phyloP scores from a whole-genome alignment of 1,284 basidiomycete genomes.

The Malassezia brasiliensis region DNA sequence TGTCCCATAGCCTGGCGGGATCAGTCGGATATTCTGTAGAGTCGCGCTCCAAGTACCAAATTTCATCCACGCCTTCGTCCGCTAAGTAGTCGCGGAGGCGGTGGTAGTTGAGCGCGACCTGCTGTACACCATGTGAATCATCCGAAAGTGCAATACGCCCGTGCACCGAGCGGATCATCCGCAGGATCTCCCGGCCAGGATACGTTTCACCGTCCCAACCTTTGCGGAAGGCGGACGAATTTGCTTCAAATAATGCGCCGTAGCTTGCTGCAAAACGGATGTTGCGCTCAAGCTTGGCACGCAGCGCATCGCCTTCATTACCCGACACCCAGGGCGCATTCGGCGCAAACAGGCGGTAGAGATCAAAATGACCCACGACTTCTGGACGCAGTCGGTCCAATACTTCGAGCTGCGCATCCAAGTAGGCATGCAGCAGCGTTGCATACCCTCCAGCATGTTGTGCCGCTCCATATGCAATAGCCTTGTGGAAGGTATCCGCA shows the following conservation, averaged over 20 bases:
- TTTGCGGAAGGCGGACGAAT: conserved; percentile 84
- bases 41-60: conserved; percentile 58
- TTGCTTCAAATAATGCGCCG: conserved; percentile 86
- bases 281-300: conserved; percentile 65
- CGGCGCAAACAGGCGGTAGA: conserved; percentile 35
- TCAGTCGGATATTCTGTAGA: background rate
- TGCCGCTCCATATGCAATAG: conserved; percentile 48
- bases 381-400: conserved; percentile 63
- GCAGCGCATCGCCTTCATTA: conserved; percentile 54
- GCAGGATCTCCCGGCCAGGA: conserved; percentile 63
- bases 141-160: conserved; percentile 82
- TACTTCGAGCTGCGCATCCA: conserved; percentile 37
- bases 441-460: conserved; percentile 11
- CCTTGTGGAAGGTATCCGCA: conserved; percentile 58
- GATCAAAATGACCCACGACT: conserved; percentile 83
- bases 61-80: conserved; percentile 56
- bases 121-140: conserved; percentile 82
- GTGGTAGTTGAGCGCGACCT: conserved; percentile 77
- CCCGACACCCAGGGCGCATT: conserved; percentile 51
- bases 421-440: conserved; percentile 24
- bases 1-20: too few relatives aligned
- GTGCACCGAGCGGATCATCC: conserved; percentile 61
- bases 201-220: conserved; percentile 70
- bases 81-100: conserved; percentile 62
- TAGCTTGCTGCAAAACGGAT: conserved; percentile 65